Evolutionary conservation across 805 yeast species (phyloP).

Genomic region (Candida patagonica): DNA sequence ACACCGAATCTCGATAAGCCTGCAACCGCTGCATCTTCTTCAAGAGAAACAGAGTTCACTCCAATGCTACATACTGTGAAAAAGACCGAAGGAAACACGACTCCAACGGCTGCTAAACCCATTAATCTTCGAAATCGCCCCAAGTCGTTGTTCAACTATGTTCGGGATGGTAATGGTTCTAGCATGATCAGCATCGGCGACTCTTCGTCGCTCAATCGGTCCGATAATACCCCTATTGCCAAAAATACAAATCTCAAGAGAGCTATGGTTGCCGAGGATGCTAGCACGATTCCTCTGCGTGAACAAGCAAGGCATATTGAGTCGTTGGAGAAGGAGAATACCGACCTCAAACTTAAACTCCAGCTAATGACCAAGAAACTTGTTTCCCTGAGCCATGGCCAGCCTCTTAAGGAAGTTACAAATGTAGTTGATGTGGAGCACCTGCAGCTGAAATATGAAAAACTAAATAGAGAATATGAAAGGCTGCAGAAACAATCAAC

Average conservation of each 20-base stretch:
- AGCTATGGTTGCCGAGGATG: slow-evolving; percentile 9
- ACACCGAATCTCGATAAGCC: background rate
- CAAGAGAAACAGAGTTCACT: slow-evolving; percentile 12
- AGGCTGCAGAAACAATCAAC: slow-evolving; percentile 2
- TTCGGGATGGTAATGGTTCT: slow-evolving; percentile 5
- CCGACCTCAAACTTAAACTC: slow-evolving; percentile 16
- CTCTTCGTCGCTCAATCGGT: background rate
- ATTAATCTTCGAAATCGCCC: slow-evolving; percentile 4
- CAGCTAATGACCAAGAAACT: slow-evolving; percentile 12
- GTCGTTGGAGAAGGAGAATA: slow-evolving; percentile 15
- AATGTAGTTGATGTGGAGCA: slow-evolving; percentile 20
- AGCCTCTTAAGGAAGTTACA: slow-evolving; percentile 1
- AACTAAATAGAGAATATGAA: slow-evolving; percentile 1
- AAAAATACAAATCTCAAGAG: background rate
- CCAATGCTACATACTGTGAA: slow-evolving; percentile 14
- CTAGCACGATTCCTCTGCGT: slow-evolving; percentile 15
- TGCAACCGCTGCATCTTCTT: background rate
- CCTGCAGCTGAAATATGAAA: slow-evolving; percentile 1
- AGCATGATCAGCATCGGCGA: slow-evolving; percentile 12
- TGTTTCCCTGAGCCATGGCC: slow-evolving; percentile 5
- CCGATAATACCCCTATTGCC: slow-evolving; percentile 2
- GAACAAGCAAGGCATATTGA: slow-evolving; percentile 16
- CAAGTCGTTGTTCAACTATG: slow-evolving; percentile 7
- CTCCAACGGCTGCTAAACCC: slow-evolving; percentile 1
- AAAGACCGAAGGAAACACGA: slow-evolving; percentile 2